Base-by-base conservation (phyloP, 768 basidiomycete genomes). In the Baorangia bicolor region DNA sequence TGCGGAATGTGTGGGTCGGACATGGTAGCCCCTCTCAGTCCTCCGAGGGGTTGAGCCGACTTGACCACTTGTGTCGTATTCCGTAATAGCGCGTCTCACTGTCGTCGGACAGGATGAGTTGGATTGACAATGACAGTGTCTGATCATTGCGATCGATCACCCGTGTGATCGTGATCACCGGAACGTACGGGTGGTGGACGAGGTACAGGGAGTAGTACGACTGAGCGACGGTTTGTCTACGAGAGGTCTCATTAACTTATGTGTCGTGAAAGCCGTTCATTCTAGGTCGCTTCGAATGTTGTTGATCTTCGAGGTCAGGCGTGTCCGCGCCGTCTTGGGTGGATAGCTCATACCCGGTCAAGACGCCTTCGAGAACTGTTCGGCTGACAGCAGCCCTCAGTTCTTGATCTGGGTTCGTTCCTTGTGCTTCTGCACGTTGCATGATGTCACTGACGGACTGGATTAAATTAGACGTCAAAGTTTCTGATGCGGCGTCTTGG, bases 401-500 rank as follows among this genome's bases (percentile, higher is more conserved):
- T 64, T 86, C 77, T 27, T 82, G 82, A 21, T 92, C 87, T 33
- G 84, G 86, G 69, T 90, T 83, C 30, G 77, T 74, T 8, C 86
- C 88, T 59, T 84, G 72, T 43, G 70, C 70, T 58, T 81, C 77
- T 23, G 80, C 79, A 35, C 77, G 81, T 53, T 79, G 77, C 78
- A 90, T 84, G 65, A 94, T 86, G 49, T 81, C 78, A 63, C 84
- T 78, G 38, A 88, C 84, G 25, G 82, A 81, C 49, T 74, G 71
- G 75, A 94, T 82, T 56, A 93, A 78, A 20, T 77, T 76, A 28
- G 81, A 77, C 5, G 92, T 89, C 55, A 93, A 79, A 33, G 76
- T 71, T 63, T 91, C 86, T n/a, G 90, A 84, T 33, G 81, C 82
- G 30, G 72, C 71, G 55, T 93, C 82, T 69, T 90, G 86, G 21